A percentile compares a stretch with the other conserved stretches of the same genome.
Evolutionary conservation across 2,329 filamentous ascomycete genomes (phyloP).

Genomic region (Pseudopithomyces chartarum): DNA sequence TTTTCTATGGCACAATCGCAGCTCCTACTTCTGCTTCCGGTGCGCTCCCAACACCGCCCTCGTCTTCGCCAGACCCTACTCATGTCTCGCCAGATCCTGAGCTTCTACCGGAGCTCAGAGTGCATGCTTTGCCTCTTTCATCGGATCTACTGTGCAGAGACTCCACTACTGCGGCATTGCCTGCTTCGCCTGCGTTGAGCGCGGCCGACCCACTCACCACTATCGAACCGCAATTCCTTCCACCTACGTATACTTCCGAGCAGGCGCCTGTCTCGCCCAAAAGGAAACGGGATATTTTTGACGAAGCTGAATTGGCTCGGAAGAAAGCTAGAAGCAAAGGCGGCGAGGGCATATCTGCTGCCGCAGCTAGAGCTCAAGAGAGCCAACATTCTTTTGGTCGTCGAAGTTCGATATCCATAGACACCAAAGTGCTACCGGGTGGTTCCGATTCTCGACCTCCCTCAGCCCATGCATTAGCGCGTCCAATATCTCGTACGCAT

Average conservation of each 20-base stretch:
- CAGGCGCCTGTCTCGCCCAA: constrained; percentile 40
- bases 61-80: constrained; percentile 29
- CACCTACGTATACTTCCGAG: constrained; percentile 29
- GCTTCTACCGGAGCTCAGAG: constrained; percentile 32
- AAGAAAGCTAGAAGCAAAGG: constrained; percentile 50
- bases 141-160: constrained; percentile 44
- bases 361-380: constrained; percentile 42
- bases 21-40: constrained; percentile 9
- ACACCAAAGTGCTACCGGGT: constrained; percentile 24
- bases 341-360: constrained; percentile 50
- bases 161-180: constrained; percentile 9
- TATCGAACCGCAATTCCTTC: constrained; percentile 40
- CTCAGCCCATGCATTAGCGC: constrained; percentile 29
- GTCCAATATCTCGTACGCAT: constrained; percentile 28
- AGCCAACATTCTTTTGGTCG: constrained; percentile 33
- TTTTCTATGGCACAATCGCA: constrained; percentile 50
- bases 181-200: constrained; percentile 9
- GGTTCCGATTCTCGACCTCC: constrained; percentile 29
- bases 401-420: constrained; percentile 39
- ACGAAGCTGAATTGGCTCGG: constrained; percentile 52
- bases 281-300: constrained; percentile 53
- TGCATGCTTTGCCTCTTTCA: constrained; percentile 51
- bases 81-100: constrained; percentile 9
- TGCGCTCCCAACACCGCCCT: constrained; percentile 40
- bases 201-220: constrained; percentile 20